Percentiles rank a stretch among this genome's conserved stretches.
Conservation (phyloP, 495 filamentous ascomycete genomes). For the Staphylotrichum longicolle region DNA sequence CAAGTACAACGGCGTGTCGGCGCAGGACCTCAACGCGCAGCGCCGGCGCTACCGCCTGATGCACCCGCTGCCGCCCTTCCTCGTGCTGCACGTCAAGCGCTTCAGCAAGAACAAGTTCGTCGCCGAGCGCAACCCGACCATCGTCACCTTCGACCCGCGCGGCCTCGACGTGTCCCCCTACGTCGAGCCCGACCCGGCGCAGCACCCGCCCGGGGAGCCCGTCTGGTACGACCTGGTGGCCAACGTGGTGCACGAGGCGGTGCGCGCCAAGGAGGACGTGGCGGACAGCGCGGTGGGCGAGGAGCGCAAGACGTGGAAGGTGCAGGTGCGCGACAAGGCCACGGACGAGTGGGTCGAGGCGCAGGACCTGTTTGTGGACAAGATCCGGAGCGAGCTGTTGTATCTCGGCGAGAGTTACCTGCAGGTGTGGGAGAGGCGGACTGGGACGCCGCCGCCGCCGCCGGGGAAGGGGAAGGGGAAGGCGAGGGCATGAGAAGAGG, state of each 20-base stretch:
- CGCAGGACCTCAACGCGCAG: constrained; percentile 83
- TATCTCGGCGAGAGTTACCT: constrained; percentile 91
- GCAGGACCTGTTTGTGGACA: constrained; percentile 91
- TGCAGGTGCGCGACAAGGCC: constrained; percentile 60
- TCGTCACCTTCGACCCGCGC: constrained; percentile 83
- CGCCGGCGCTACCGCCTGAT: constrained; percentile 86
- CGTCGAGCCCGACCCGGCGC: constrained; percentile 54
- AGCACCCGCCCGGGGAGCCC: constrained; percentile 69
- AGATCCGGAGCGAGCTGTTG: constrained; percentile 77
- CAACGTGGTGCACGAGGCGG: constrained; percentile 90
- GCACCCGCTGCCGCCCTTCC: constrained; percentile 87
- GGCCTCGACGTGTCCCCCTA: constrained; percentile 86
- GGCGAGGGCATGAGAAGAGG: constrained; percentile 21
- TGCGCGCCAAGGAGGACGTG: constrained; percentile 67
- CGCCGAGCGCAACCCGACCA: constrained; percentile 92
- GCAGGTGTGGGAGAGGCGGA: constrained; percentile 94
- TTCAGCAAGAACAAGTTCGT: constrained; percentile 97
- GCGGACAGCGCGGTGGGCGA: constrained; percentile 67
- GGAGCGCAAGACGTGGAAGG: constrained; percentile 80
- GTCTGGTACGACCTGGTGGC: constrained; percentile 96
- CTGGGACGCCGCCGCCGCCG: constrained; percentile 32
- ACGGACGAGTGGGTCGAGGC: constrained; percentile 85
- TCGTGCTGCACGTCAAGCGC: constrained; percentile 94
- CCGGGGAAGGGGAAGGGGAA: constrained; percentile 31
- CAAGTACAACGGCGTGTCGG: constrained; percentile 89